Conservation (phyloP, 129 eudicot genomes). For the Artemisia tridentata region DNA sequence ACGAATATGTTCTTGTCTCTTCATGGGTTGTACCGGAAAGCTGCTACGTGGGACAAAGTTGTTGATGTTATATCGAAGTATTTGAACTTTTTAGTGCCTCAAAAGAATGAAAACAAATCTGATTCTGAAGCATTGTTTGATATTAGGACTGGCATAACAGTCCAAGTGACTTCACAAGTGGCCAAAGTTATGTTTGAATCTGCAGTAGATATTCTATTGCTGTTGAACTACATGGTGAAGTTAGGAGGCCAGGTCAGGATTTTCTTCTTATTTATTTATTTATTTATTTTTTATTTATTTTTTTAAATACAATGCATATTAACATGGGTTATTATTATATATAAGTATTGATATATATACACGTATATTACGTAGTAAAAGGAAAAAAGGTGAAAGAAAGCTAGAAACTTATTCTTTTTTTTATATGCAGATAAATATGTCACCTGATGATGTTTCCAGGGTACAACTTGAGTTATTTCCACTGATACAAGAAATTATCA, state of each 20-base stretch:
- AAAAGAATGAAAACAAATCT: slow-evolving; percentile 43
- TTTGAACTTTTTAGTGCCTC: slow-evolving; percentile 73
- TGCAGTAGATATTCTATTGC: slow-evolving; percentile 67
- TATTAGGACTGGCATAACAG: slow-evolving; percentile 45
- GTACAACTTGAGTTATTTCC: slow-evolving; percentile 79
- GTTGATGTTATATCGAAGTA: slow-evolving; percentile 68
- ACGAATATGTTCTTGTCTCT: slow-evolving; percentile 63
- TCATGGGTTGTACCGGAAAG: slow-evolving; percentile 64
- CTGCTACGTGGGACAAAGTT: slow-evolving; percentile 69
- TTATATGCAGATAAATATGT: slow-evolving; percentile 71
- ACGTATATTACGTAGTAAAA: not conserved
- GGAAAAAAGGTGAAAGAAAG: slow-evolving; percentile 2
- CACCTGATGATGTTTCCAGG: slow-evolving; percentile 72
- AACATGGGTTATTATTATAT: not conserved
- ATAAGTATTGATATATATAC: not conserved
- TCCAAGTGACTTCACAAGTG: slow-evolving; percentile 86
- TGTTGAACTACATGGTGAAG: slow-evolving; percentile 76
- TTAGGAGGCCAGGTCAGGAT: slow-evolving; percentile 81
- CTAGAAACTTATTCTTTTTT: slow-evolving; percentile 15
- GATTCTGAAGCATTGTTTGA: slow-evolving; percentile 43
- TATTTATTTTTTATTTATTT: too few species aligned
- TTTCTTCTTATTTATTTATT: too few species aligned
- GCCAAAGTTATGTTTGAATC: slow-evolving; percentile 90
- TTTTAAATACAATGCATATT: too few species aligned
- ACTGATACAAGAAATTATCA: slow-evolving; percentile 71